A percentile compares a stretch with the other conserved stretches of the same genome.
Evolutionary conservation across 768 basidiomycete species (phyloP).

Genomic region (Suillus placidus): DNA sequence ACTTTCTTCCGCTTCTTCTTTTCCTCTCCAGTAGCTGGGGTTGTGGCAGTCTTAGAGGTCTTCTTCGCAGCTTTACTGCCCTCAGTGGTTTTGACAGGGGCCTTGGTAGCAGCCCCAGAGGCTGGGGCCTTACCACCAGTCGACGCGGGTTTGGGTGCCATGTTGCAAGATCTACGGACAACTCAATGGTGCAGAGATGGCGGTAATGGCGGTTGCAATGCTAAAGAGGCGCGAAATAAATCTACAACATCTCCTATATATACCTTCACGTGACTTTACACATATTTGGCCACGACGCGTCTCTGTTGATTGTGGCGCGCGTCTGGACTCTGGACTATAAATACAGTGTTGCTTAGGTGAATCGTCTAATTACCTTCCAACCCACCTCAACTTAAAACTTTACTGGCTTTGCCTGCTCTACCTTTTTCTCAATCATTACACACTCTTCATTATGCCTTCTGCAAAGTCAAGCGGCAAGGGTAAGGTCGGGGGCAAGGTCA

Average conservation of each 20-base stretch:
- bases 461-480: slow-evolving; percentile 31
- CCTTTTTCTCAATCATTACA: neutral
- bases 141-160: slow-evolving; percentile 68
- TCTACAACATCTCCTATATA: slow-evolving; percentile 37
- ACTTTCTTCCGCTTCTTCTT: slow-evolving; percentile 90
- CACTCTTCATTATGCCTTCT: slow-evolving; percentile 25
- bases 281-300: slow-evolving; percentile 43
- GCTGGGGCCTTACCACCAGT: slow-evolving; percentile 76
- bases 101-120: slow-evolving; percentile 58
- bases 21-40: slow-evolving; percentile 62
- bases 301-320: slow-evolving; percentile 34
- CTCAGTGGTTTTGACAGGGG: slow-evolving; percentile 56
- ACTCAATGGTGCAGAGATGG: slow-evolving; percentile 11
- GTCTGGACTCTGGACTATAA: slow-evolving; percentile 25
- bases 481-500: slow-evolving; percentile 57
- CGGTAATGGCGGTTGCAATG: slow-evolving; percentile 20
- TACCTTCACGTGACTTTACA: slow-evolving; percentile 34
- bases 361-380: neutral
- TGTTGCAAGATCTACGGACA: slow-evolving; percentile 19
- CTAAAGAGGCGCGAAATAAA: slow-evolving; percentile 8
- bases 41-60: slow-evolving; percentile 56
- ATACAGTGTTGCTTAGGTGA: slow-evolving; percentile 12
- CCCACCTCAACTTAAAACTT: neutral
- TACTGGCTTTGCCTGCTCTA: neutral
- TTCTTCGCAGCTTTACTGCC: slow-evolving; percentile 81